Percentiles rank a stretch among this genome's conserved stretches.
These are phyloP conservation scores for Boletus coccyginus DNA, from an alignment of 768 basidiomycete genomes.

Conservation along the genomic window DNA sequence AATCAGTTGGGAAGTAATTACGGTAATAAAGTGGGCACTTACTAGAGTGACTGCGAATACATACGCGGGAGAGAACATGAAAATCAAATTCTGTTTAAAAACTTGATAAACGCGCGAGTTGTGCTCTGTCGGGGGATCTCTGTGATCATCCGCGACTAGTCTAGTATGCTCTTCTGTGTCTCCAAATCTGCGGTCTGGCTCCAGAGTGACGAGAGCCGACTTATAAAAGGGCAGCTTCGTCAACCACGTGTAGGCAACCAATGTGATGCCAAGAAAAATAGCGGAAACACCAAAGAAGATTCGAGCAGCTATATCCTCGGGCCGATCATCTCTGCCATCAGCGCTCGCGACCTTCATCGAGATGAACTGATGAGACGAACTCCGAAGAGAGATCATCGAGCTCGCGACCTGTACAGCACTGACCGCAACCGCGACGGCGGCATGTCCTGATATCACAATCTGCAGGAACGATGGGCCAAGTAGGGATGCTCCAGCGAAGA, in stretches of 20 bases:
- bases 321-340: constrained; percentile 34
- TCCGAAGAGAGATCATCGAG: constrained; percentile 54
- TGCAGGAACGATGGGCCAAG: constrained; percentile 76
- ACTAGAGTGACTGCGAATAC: constrained; percentile 82
- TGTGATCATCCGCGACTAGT: constrained; percentile 35
- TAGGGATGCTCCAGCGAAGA: constrained; percentile 77
- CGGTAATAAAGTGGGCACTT: constrained; percentile 20
- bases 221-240: constrained; percentile 58
- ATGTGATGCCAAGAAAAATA: constrained; percentile 55
- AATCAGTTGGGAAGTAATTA: constrained; percentile 4
- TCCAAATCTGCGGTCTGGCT: constrained; percentile 32
- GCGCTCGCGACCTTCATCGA: constrained; percentile 19
- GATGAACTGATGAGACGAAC: constrained; percentile 31
- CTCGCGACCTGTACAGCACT: constrained; percentile 74
- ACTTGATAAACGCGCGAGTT: constrained; percentile 48
- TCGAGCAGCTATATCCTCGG: constrained; percentile 68
- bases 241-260: constrained; percentile 57
- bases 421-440: constrained; percentile 78
- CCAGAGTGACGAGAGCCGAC: constrained; percentile 46
- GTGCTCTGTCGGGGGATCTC: constrained; percentile 29
- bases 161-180: constrained; percentile 28
- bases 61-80: constrained; percentile 71
- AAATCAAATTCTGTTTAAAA: constrained; percentile 61
- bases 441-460: constrained; percentile 79
- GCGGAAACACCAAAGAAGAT: constrained; percentile 73